These are phyloP conservation scores for Lipomyces starkeyi DNA, from an alignment of 805 yeast genomes.

Conservation along the genomic window DNA sequence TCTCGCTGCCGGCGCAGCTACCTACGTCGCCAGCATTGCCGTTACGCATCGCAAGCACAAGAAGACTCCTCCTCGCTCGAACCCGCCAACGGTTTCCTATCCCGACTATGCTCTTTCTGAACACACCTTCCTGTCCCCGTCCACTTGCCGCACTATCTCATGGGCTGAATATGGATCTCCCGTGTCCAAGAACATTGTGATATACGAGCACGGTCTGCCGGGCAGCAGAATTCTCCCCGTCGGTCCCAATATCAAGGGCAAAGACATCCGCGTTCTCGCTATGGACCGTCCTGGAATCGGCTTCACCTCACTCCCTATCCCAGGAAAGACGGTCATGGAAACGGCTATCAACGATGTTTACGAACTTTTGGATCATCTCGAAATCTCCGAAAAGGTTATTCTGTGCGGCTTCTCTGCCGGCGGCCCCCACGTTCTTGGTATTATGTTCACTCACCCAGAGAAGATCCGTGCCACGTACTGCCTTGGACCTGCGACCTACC, in stretches of 20 bases:
- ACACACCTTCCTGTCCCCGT: slow-evolving; percentile 37
- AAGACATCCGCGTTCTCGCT: slow-evolving; percentile 36
- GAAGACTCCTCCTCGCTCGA: slow-evolving; percentile 32
- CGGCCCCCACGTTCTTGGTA: slow-evolving; percentile 36
- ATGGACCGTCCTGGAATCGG: slow-evolving; percentile 38
- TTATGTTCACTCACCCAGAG: slow-evolving; percentile 33
- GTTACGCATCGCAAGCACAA: slow-evolving; percentile 22
- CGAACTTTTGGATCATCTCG: slow-evolving; percentile 36
- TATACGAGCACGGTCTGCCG: slow-evolving; percentile 37
- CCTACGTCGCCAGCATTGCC: slow-evolving; percentile 13
- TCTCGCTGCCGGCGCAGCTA: slow-evolving; percentile 19
- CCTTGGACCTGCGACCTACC: slow-evolving; percentile 35
- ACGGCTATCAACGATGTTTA: slow-evolving; percentile 35
- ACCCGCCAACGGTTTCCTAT: slow-evolving; percentile 34
- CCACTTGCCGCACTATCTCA: slow-evolving; percentile 36
- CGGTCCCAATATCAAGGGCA: slow-evolving; percentile 35
- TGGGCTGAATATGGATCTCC: slow-evolving; percentile 37
- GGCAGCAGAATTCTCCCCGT: slow-evolving; percentile 36
- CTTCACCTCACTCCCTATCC: slow-evolving; percentile 34
- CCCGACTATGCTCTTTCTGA: slow-evolving; percentile 36
- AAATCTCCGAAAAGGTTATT: slow-evolving; percentile 25
- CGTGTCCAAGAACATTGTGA: slow-evolving; percentile 34
- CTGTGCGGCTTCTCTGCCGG: slow-evolving; percentile 39
- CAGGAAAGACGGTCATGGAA: slow-evolving; percentile 33
- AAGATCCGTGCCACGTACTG: slow-evolving; percentile 27